Evolutionary conservation across 352 stramenopile species (phyloP), one percentile per base, ranked within the genome.

Genomic region (Phytophthora litchii): DNA sequence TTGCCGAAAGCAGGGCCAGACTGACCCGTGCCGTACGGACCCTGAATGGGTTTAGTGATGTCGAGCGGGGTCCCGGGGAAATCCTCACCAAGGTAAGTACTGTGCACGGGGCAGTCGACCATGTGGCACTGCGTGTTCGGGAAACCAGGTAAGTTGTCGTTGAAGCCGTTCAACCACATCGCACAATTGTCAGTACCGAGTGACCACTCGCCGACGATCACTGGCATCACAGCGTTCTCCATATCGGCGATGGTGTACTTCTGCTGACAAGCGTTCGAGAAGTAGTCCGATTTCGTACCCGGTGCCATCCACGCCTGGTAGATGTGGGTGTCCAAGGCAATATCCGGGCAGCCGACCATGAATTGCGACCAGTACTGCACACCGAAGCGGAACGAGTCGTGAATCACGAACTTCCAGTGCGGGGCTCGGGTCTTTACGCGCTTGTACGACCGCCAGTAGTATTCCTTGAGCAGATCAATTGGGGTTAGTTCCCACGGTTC

Each of bases 381-480:
- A 1, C 57, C 57, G 34, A 65, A 97, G 45, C 91, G 83, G 75
- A 98, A 98, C 27, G 89, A 97, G 76, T 98, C 95, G 75, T 98
- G 93, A 54, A 98, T 91, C 44, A 98, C 86, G 60, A 97, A 97
- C 64, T 98, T 97, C 95, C 95, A 98, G 48, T 94, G 87, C 2
- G 92, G 93, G 8, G 93, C 95, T 9, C 89, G 72, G 44, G 71
- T 74, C 67, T 97, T 97, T 19, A 98, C 79, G 60, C 93, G 92
- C 61, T 97, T 89, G 74, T 98, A 98, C 43, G 86, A 86, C 64
- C 97, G 90, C 93, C 92, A 98, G 80, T 98, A 98, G 70, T 97
- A 98, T n/a, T 93, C 68, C 64, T 98, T 97, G 37, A 98, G 73
- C 34, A 89, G 70, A 6, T 95, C 54, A 17, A 98, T 89, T 3